Conservation (phyloP, 139 green algal species). For the Chlamydomonas applanata region DNA sequence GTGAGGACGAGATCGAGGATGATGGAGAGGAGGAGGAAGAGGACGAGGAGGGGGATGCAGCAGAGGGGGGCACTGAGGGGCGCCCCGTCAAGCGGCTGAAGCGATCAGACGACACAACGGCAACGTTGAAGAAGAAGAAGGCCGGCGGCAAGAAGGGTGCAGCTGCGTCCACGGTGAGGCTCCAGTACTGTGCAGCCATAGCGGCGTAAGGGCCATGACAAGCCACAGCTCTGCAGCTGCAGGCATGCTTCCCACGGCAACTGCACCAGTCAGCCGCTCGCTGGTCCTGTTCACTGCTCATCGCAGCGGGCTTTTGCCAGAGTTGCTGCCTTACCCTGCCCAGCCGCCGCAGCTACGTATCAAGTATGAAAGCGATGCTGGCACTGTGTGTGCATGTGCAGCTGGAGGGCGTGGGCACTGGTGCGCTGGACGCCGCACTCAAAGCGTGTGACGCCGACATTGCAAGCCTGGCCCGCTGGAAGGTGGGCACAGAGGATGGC, state of each 20-base stretch:
- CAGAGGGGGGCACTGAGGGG: not conserved
- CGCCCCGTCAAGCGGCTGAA: not conserved
- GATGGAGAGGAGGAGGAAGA: not conserved
- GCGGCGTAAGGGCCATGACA: not conserved
- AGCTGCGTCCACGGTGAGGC: not conserved
- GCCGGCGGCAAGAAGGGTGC: not conserved
- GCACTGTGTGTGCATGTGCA: not conserved
- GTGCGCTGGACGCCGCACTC: slow-evolving; percentile 56
- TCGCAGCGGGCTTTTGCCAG: too few relatives aligned
- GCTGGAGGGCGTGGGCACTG: slow-evolving; percentile 73
- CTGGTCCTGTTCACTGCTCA: too few relatives aligned
- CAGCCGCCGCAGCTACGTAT: too few relatives aligned
- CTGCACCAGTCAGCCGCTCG: not conserved
- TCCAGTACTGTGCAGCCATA: too few relatives aligned
- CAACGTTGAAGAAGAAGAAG: not conserved
- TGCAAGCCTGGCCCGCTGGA: not conserved
- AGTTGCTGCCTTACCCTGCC: too few relatives aligned
- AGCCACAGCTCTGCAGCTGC: not conserved
- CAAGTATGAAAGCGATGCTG: too few relatives aligned
- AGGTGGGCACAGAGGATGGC: not conserved
- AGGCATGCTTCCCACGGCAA: not conserved
- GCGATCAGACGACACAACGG: not conserved
- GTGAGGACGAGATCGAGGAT: slow-evolving; percentile 6
- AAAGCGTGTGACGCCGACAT: slow-evolving; percentile 51
- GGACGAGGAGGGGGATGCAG: not conserved